Evolutionary conservation across 345 rosid genomes (phyloP).

Genomic region (Murraya koenigii): DNA sequence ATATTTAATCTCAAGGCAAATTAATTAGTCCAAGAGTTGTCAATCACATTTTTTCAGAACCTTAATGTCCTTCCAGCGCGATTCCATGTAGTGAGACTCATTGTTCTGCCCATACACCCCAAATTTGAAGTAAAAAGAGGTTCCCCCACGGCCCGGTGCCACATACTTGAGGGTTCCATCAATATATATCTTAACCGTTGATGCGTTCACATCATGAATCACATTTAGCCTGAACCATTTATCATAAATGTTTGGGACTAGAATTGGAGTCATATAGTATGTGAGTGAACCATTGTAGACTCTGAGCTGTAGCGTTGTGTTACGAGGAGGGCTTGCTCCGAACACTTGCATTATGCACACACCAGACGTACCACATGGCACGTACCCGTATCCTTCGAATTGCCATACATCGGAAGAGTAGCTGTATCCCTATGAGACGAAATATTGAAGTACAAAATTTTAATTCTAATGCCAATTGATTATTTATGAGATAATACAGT

Average conservation of each 20-base stretch:
- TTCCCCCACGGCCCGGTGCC: slow-evolving; percentile 18
- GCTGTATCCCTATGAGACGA: background rate
- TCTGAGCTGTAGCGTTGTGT: background rate
- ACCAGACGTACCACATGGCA: background rate
- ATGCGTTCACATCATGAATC: slow-evolving; percentile 19
- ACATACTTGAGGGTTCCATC: slow-evolving; percentile 4
- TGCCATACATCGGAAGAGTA: background rate
- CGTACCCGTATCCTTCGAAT: background rate
- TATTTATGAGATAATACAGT: no score
- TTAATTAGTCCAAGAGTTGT: background rate
- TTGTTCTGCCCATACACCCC: slow-evolving; percentile 26
- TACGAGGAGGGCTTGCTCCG: background rate
- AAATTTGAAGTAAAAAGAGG: slow-evolving; percentile 25
- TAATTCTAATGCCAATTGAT: no score
- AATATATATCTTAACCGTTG: slow-evolving; percentile 13
- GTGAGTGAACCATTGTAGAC: background rate
- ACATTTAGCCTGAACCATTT: slow-evolving; percentile 30
- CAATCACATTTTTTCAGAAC: slow-evolving; percentile 4
- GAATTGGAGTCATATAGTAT: background rate
- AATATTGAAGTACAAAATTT: no score
- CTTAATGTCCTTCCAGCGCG: slow-evolving; percentile 27
- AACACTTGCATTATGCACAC: background rate
- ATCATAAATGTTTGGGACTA: slow-evolving; percentile 21
- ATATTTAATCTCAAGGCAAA: no score
- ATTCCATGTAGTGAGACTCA: slow-evolving; percentile 24